Percentiles rank a stretch among this genome's conserved stretches.
These are phyloP conservation scores for Phytophthora syringae DNA, from an alignment of 352 stramenopile species.

Conservation along the genomic window DNA sequence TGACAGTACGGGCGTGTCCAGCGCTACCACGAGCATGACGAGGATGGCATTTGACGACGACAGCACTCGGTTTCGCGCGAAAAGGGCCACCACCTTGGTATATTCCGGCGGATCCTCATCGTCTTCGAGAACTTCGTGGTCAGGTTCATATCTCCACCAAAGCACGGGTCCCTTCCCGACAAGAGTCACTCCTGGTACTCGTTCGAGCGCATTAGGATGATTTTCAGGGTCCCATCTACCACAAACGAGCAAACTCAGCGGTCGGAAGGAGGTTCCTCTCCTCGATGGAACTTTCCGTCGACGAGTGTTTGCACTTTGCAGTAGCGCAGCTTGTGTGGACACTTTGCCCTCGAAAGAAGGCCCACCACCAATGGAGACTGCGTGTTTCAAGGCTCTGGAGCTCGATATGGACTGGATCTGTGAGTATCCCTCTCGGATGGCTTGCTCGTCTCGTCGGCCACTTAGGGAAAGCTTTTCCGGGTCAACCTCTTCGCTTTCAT, in stretches of 20 bases:
- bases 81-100: constrained; percentile 63
- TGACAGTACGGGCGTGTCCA: constrained; percentile 65
- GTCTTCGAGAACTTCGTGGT: constrained; percentile 28
- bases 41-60: constrained; percentile 72
- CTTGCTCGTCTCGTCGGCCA: constrained; percentile 57
- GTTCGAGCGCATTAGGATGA: constrained; percentile 32
- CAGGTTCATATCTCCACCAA: constrained; percentile 62
- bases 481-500: constrained; percentile 26
- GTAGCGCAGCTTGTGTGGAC: constrained; percentile 3
- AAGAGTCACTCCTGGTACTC: constrained; percentile 53
- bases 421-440: constrained; percentile 72
- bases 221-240: constrained; percentile 46
- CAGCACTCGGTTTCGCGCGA: constrained; percentile 50
- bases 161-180: constrained; percentile 46
- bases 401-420: constrained; percentile 83
- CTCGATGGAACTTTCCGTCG: constrained; percentile 18
- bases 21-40: constrained; percentile 60
- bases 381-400: constrained; percentile 59
- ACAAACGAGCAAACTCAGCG: constrained; percentile 68
- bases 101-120: constrained; percentile 28
- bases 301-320: constrained; percentile 16
- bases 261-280: constrained; percentile 30
- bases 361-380: constrained; percentile 40
- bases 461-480: constrained; percentile 35
- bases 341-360: constrained; percentile 15